phyloP scores from a whole-genome alignment of 768 basidiomycete genomes.

The Boletus reticulatus region DNA sequence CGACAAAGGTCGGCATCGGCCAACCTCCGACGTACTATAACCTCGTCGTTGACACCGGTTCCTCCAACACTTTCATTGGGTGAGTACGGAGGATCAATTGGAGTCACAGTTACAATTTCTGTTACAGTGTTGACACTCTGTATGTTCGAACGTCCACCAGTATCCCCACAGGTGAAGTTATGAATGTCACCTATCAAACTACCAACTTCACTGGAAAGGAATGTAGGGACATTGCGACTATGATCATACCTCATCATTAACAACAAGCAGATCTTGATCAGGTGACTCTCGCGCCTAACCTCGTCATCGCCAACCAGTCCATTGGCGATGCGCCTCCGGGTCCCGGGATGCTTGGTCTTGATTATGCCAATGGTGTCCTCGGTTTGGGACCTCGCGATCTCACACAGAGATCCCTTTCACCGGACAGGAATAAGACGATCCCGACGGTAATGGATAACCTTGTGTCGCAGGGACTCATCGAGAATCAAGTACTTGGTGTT shows the following conservation, averaged over 20 bases:
- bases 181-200: neutral
- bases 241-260: neutral
- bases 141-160: neutral
- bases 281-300: neutral
- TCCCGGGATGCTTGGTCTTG: neutral
- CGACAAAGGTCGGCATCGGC: neutral
- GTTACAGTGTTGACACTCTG: neutral
- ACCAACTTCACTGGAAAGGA: neutral
- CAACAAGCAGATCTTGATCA: neutral
- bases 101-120: neutral
- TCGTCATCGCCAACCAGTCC: neutral
- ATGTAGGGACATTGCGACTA: neutral
- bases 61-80: neutral
- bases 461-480: constrained; percentile 15
- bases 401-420: neutral
- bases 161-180: neutral
- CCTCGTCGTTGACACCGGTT: neutral
- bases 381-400: neutral
- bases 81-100: neutral
- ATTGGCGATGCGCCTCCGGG: neutral
- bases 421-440: neutral
- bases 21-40: neutral
- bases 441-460: constrained; percentile 29
- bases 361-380: neutral
- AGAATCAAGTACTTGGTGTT: constrained; percentile 16